Percentiles rank a stretch among this genome's conserved stretches.
Evolutionary conservation across 306 rosid genomes (phyloP).

Genomic region (Aeschynomene evenia): DNA sequence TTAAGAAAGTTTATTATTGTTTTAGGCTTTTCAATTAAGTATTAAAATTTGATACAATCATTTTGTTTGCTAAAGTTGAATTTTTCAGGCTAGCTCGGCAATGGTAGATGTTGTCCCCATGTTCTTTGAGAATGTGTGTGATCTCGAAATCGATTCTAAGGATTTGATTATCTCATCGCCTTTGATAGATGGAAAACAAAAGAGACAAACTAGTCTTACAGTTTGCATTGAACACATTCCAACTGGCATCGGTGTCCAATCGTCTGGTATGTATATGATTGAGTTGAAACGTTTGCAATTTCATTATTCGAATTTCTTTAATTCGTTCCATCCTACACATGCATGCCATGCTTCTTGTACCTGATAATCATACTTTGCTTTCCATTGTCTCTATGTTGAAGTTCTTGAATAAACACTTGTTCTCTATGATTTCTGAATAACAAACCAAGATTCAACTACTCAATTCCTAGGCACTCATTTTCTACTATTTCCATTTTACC

Average conservation of each 20-base stretch:
- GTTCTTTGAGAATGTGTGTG: conserved; percentile 48
- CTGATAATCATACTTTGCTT: not conserved
- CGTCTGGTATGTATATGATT: conserved; percentile 51
- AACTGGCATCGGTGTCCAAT: conserved; percentile 61
- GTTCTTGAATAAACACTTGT: too few species aligned
- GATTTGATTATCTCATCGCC: conserved; percentile 55
- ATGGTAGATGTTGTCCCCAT: conserved; percentile 74
- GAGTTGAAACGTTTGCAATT: not conserved
- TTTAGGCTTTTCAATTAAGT: conserved; percentile 3
- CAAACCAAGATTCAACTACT: too few species aligned
- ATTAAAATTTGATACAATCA: not conserved
- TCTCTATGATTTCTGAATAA: too few species aligned
- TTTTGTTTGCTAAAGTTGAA: conserved; percentile 21
- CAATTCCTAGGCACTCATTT: too few species aligned
- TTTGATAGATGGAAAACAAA: conserved; percentile 39
- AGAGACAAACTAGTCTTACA: conserved; percentile 35
- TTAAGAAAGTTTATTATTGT: not conserved
- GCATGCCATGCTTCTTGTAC: not conserved
- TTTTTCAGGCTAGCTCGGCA: conserved; percentile 60
- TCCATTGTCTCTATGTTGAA: too few species aligned
- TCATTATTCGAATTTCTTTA: not conserved
- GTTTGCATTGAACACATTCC: conserved; percentile 69
- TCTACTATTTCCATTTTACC: too few species aligned
- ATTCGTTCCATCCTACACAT: not conserved
- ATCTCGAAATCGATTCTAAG: conserved; percentile 46